These are phyloP conservation scores for Suhomyces coccinellae DNA, from an alignment of 1,139 yeast species.

Conservation along the genomic window DNA sequence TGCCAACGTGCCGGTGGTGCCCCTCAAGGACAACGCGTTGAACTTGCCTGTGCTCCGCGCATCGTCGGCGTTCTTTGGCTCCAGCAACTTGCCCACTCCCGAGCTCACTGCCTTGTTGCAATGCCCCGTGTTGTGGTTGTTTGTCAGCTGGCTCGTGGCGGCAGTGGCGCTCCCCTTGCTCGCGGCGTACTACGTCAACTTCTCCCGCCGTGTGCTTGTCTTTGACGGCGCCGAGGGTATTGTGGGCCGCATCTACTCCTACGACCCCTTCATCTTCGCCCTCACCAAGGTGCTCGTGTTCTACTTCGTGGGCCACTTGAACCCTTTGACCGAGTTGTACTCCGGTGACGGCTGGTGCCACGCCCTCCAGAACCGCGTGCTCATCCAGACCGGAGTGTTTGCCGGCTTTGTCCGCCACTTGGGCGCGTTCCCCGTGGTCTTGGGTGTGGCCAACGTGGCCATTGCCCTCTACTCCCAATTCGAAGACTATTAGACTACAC, in stretches of 20 bases:
- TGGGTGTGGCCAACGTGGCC: slow-evolving; percentile 49
- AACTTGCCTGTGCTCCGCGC: slow-evolving; percentile 44
- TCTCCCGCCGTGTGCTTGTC: slow-evolving; percentile 43
- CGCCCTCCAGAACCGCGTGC: slow-evolving; percentile 37
- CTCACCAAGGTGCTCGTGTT: slow-evolving; percentile 49
- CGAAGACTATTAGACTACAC: slow-evolving; percentile 20
- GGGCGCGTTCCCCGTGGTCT: slow-evolving; percentile 50
- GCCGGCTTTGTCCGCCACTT: slow-evolving; percentile 34
- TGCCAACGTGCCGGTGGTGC: slow-evolving; percentile 38
- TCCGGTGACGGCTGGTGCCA: slow-evolving; percentile 36
- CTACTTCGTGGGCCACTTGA: slow-evolving; percentile 39
- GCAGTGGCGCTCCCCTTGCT: slow-evolving; percentile 47
- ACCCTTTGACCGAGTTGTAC: slow-evolving; percentile 21
- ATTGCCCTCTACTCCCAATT: slow-evolving; percentile 52
- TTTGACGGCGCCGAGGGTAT: slow-evolving; percentile 23
- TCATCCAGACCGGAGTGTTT: slow-evolving; percentile 42
- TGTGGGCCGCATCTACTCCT: slow-evolving; percentile 44
- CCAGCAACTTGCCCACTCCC: slow-evolving; percentile 30
- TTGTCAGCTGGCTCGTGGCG: slow-evolving; percentile 42
- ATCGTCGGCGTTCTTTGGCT: slow-evolving; percentile 29
- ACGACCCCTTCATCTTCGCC: slow-evolving; percentile 61
- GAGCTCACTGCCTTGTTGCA: slow-evolving; percentile 39
- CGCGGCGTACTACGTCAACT: slow-evolving; percentile 53
- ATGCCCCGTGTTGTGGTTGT: slow-evolving; percentile 31
- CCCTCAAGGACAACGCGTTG: slow-evolving; percentile 38